Conservation (phyloP, 2,329 filamentous ascomycete species). For the Daldinia sp. region DNA sequence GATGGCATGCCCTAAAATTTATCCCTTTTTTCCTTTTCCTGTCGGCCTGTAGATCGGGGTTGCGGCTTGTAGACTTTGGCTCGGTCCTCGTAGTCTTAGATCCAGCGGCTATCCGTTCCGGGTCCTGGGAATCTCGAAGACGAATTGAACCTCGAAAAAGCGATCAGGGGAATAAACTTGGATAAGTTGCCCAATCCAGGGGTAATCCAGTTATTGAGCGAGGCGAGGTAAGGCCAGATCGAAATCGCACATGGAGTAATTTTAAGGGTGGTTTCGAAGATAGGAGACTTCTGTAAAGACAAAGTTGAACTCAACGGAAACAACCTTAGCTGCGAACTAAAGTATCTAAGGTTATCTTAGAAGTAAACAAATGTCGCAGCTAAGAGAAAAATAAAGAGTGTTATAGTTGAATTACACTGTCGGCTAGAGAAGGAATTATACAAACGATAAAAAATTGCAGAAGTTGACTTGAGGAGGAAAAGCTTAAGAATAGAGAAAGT, state of each 20-base stretch:
- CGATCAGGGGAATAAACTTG: not conserved
- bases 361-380: conserved; percentile 15
- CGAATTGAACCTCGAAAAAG: conserved; percentile 7
- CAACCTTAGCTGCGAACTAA: not conserved
- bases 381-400: conserved; percentile 11
- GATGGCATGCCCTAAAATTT: conserved; percentile 36
- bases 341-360: not conserved
- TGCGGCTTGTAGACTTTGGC: not conserved
- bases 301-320: not conserved
- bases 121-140: conserved; percentile 17
- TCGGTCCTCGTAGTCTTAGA: not conserved
- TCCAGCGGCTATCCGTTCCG: not conserved
- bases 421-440: conserved; percentile 3
- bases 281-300: not conserved
- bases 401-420: conserved; percentile 7
- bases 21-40: not conserved
- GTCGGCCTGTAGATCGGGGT: not conserved
- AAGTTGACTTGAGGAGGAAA: not conserved
- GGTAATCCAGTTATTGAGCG: not conserved
- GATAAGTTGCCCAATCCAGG: not conserved
- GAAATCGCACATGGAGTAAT: not conserved
- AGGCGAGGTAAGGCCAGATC: not conserved
- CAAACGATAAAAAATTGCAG: not conserved
- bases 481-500: too few relatives aligned
- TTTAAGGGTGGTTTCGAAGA: not conserved